Evolutionary conservation across 2,329 filamentous ascomycete species (phyloP).

Genomic region (Ramularia endophylla): DNA sequence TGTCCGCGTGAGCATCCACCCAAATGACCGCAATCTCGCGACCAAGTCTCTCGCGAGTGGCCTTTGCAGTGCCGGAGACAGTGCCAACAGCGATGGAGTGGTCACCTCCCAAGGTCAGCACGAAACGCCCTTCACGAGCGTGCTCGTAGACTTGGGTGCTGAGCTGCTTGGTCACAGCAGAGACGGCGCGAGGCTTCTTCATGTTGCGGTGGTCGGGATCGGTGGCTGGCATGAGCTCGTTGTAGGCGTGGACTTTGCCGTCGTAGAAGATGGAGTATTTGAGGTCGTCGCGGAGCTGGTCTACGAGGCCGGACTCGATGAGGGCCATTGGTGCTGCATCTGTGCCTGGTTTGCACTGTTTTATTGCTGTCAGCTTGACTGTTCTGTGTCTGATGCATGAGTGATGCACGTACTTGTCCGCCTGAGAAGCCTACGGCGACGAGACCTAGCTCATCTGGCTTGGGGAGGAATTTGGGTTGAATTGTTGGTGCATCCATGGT

Average conservation of each 20-base stretch:
- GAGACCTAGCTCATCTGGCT: constrained; percentile 75
- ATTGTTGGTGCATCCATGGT: constrained; percentile 49
- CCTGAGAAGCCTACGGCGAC: constrained; percentile 96
- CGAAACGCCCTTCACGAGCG: constrained; percentile 74
- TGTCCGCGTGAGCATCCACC: constrained; percentile 97
- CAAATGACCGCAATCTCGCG: constrained; percentile 92
- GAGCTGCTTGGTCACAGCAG: constrained; percentile 74
- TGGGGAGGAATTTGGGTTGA: constrained; percentile 69
- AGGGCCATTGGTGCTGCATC: constrained; percentile 86
- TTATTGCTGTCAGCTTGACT: constrained; percentile 8
- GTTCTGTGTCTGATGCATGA: background rate
- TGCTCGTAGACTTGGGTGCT: constrained; percentile 82
- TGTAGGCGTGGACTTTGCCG: constrained; percentile 73
- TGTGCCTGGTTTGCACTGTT: constrained; percentile 79
- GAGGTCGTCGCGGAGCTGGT: constrained; percentile 76
- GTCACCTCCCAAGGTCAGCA: constrained; percentile 90
- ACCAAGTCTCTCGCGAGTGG: constrained; percentile 72
- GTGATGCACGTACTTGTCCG: constrained; percentile 63
- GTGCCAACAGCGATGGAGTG: constrained; percentile 96
- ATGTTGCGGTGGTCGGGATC: constrained; percentile 84
- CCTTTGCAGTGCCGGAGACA: constrained; percentile 79
- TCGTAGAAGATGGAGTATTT: constrained; percentile 86
- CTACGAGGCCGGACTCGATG: constrained; percentile 79
- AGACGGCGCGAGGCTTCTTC: constrained; percentile 88
- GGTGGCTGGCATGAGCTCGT: constrained; percentile 60